Percentiles rank a stretch among this genome's conserved stretches.
Conservation (phyloP, 1,139 yeast genomes). For the Geotrichum phurueaensis region DNA sequence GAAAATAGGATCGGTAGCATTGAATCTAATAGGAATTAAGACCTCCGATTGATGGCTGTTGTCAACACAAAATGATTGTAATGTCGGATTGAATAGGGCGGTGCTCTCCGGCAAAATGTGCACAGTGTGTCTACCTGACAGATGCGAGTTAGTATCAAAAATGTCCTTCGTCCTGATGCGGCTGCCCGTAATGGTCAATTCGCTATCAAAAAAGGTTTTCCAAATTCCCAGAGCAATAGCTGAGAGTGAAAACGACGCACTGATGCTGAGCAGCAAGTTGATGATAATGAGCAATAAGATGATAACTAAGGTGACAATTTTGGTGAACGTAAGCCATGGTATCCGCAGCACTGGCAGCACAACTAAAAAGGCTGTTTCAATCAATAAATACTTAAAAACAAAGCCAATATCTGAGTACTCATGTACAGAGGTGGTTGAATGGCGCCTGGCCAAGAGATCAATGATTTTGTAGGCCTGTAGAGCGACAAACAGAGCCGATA, state of each 20-base stretch:
- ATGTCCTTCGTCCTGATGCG: conserved; percentile 40
- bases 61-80: conserved; percentile 58
- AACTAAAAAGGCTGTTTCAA: conserved; percentile 70
- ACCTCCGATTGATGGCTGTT: conserved; percentile 32
- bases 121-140: conserved; percentile 79
- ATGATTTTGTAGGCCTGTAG: conserved; percentile 79
- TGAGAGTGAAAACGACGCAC: conserved; percentile 41
- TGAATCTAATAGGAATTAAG: conserved; percentile 69
- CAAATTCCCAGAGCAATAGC: conserved; percentile 45
- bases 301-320: conserved; percentile 36
- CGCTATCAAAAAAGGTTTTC: conserved; percentile 49
- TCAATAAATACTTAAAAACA: conserved; percentile 59
- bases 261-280: conserved; percentile 37
- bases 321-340: conserved; percentile 58
- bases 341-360: conserved; percentile 66
- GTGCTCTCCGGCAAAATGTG: conserved; percentile 89
- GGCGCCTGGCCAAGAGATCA: conserved; percentile 49
- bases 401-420: conserved; percentile 44
- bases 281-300: conserved; percentile 34
- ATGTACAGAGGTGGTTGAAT: conserved; percentile 40
- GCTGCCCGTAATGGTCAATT: conserved; percentile 61
- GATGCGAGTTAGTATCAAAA: conserved; percentile 62
- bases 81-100: conserved; percentile 74
- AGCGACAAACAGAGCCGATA: conserved; percentile 58
- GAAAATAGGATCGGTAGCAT: conserved; percentile 69